Evolutionary conservation across 495 filamentous ascomycete species (phyloP).

Genomic region (Penicillium bialowiezense): DNA sequence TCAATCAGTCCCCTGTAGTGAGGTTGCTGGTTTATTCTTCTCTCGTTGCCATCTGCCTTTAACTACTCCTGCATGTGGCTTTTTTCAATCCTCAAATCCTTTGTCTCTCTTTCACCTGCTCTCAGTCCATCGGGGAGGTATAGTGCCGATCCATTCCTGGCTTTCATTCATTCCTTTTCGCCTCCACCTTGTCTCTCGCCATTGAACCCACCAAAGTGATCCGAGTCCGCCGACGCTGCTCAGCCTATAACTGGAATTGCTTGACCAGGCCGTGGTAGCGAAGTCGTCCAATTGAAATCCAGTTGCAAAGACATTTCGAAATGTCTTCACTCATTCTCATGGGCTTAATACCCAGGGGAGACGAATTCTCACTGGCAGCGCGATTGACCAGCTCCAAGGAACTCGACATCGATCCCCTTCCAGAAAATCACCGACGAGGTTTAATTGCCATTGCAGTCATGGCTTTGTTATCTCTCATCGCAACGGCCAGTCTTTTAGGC

Average conservation of each 20-base stretch:
- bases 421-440: conserved; percentile 46
- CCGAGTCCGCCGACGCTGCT: not conserved
- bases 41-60: not conserved
- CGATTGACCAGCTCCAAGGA: conserved; percentile 15
- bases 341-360: conserved; percentile 15
- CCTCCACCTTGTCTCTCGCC: not conserved
- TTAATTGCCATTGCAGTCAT: conserved; percentile 56
- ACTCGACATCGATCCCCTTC: conserved; percentile 45
- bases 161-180: not conserved
- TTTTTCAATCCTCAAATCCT: not conserved
- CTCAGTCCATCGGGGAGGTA: not conserved
- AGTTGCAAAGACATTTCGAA: too few species aligned
- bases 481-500: conserved; percentile 47
- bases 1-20: conserved; percentile 6
- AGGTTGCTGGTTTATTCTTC: conserved; percentile 2
- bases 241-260: not conserved
- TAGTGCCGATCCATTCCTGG: not conserved
- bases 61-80: not conserved
- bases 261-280: not conserved
- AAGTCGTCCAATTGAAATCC: not conserved
- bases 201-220: not conserved
- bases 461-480: conserved; percentile 58
- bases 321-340: conserved; percentile 28
- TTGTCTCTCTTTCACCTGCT: conserved; percentile 1
- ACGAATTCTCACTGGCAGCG: conserved; percentile 16